A percentile compares a stretch with the other conserved stretches of the same genome.
These are phyloP conservation scores for Garcia nutans DNA, from an alignment of 345 rosid species.

Conservation along the genomic window DNA sequence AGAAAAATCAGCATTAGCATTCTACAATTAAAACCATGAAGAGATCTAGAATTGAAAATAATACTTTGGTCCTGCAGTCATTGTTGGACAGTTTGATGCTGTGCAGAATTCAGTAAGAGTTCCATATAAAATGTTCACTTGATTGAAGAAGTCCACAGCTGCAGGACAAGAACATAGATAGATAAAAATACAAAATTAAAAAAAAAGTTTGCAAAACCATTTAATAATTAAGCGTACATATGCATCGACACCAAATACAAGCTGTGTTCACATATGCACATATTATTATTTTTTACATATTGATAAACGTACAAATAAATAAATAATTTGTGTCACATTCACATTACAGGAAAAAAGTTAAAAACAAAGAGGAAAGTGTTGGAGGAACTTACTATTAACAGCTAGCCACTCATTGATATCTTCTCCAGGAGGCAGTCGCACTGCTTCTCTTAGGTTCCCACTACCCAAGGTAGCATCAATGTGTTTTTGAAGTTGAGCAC, in stretches of 20 bases:
- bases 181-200: too few relatives aligned
- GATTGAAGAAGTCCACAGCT: conserved; percentile 84
- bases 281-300: too few relatives aligned
- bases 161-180: conserved; percentile 6
- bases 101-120: conserved; percentile 77
- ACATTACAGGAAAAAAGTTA: too few relatives aligned
- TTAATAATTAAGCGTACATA: too few relatives aligned
- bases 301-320: too few relatives aligned
- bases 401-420: conserved; percentile 76
- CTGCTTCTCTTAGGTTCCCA: conserved; percentile 73
- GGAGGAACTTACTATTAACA: conserved; percentile 50
- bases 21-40: neutral
- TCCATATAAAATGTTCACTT: conserved; percentile 62
- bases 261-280: too few relatives aligned
- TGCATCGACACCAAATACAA: too few relatives aligned
- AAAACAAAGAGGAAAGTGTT: too few relatives aligned
- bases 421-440: conserved; percentile 68
- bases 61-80: conserved; percentile 76
- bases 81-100: conserved; percentile 49
- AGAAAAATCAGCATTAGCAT: neutral
- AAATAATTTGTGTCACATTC: too few relatives aligned
- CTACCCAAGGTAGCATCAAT: conserved; percentile 72
- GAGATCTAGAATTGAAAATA: conserved; percentile 7
- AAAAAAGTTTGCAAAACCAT: neutral
- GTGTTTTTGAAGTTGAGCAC: conserved; percentile 63